Conservation (phyloP, 129 eudicot species). For the Apium graveolens region DNA sequence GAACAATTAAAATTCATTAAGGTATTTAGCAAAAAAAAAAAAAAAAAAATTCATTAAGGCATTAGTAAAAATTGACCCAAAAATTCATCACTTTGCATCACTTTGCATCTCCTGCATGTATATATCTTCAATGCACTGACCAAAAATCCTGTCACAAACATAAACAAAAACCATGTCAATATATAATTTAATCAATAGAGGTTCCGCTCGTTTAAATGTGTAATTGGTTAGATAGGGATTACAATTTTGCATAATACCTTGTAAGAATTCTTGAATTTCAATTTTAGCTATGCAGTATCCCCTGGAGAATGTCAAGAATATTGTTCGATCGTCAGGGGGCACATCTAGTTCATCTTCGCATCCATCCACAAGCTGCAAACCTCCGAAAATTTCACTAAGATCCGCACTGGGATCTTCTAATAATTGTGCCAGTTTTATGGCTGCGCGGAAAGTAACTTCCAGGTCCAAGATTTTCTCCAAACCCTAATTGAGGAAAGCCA, state of each 20-base stretch:
- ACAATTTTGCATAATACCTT: neutral
- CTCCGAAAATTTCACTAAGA: conserved; percentile 1
- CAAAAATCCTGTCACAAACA: conserved; percentile 23
- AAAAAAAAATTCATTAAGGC: too few species aligned
- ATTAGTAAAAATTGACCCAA: too few species aligned
- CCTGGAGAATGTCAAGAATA: conserved; percentile 42
- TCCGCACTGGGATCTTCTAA: neutral
- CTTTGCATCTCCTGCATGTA: conserved; percentile 25
- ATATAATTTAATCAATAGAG: neutral
- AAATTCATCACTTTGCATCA: too few species aligned
- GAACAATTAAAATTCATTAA: too few species aligned
- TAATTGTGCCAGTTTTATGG: neutral
- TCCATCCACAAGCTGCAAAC: neutral
- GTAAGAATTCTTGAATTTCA: conserved; percentile 37
- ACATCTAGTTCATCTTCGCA: conserved; percentile 5
- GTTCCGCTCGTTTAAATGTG: too few species aligned
- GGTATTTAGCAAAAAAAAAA: too few species aligned
- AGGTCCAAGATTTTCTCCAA: neutral
- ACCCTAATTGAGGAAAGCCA: neutral
- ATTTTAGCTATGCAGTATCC: conserved; percentile 30
- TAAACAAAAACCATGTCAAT: neutral
- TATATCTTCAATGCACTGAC: conserved; percentile 32
- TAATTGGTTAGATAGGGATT: too few species aligned
- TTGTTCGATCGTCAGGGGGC: conserved; percentile 30
- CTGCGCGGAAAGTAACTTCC: neutral